phyloP scores from a whole-genome alignment of 2,329 filamentous ascomycete species.

The Monosporascus sp. region DNA sequence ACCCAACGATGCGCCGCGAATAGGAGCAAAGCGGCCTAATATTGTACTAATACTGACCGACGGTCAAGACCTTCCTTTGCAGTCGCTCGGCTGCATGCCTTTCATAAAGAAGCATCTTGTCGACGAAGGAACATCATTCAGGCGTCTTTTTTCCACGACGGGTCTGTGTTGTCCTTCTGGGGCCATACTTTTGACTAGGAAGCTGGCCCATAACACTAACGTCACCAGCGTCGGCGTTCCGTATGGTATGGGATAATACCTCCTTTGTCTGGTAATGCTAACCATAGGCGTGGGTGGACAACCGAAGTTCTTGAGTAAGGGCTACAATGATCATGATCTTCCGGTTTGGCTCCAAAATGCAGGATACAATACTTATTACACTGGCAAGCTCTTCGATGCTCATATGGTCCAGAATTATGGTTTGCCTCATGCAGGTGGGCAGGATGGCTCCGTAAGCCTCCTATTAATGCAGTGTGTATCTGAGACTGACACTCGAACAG shows the following conservation, averaged over 20 bases:
- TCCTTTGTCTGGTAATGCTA: conserved; percentile 23
- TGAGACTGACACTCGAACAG: conserved; percentile 3
- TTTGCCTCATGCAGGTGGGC: conserved; percentile 49
- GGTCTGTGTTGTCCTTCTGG: conserved; percentile 64
- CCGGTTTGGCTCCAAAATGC: conserved; percentile 66
- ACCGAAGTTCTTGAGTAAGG: conserved; percentile 60
- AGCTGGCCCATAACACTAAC: conserved; percentile 65
- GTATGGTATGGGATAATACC: conserved; percentile 50
- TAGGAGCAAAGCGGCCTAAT: conserved; percentile 36
- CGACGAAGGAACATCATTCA: conserved; percentile 53
- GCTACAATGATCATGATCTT: conserved; percentile 62
- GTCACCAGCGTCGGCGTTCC: conserved; percentile 54
- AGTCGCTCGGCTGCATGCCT: conserved; percentile 58
- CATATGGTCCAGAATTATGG: conserved; percentile 59
- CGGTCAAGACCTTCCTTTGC: conserved; percentile 59
- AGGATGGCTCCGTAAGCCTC: conserved; percentile 42
- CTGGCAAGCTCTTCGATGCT: conserved; percentile 69
- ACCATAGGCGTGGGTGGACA: conserved; percentile 43
- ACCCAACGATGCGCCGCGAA: background rate
- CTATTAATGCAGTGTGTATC: background rate
- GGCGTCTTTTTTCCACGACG: conserved; percentile 61
- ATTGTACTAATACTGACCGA: conserved; percentile 65
- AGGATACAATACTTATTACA: conserved; percentile 71
- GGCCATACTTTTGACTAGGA: conserved; percentile 63
- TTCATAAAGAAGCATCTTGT: conserved; percentile 49